These are phyloP conservation scores for Podospora appendiculata DNA, from an alignment of 495 filamentous ascomycete species.

Conservation along the genomic window DNA sequence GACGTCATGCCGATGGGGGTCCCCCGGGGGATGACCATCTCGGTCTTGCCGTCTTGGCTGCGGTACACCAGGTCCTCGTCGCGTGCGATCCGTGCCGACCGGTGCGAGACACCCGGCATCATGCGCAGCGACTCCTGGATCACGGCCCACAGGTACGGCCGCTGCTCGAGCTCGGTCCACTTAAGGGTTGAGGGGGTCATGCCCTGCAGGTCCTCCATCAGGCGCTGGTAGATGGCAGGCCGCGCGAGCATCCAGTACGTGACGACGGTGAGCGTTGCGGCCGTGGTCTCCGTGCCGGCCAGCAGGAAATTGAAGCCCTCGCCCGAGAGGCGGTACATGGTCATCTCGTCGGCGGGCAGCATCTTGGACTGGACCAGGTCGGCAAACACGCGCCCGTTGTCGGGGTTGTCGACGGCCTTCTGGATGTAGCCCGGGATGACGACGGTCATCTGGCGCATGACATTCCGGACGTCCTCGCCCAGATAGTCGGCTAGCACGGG, in stretches of 20 bases:
- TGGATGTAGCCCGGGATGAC: slow-evolving; percentile 14
- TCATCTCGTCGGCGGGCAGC: slow-evolving; percentile 20
- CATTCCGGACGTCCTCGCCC: slow-evolving; percentile 13
- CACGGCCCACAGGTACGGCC: slow-evolving; percentile 40
- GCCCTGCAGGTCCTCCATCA: slow-evolving; percentile 22
- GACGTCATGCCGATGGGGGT: slow-evolving; percentile 42
- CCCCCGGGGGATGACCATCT: slow-evolving; percentile 20
- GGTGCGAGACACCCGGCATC: slow-evolving; percentile 27
- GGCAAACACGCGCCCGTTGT: slow-evolving; percentile 12
- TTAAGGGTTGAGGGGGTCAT: slow-evolving; percentile 11
- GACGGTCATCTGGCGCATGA: slow-evolving; percentile 10
- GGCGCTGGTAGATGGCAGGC: slow-evolving; percentile 15
- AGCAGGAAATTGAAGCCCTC: slow-evolving; percentile 22
- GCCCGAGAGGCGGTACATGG: slow-evolving; percentile 15
- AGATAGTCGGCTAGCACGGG: slow-evolving; percentile 15
- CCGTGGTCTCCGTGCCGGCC: slow-evolving; percentile 25
- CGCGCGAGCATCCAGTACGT: slow-evolving; percentile 25
- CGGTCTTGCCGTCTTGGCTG: slow-evolving; percentile 21
- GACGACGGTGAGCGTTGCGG: slow-evolving; percentile 19
- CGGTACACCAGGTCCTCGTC: slow-evolving; percentile 25
- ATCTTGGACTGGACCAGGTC: slow-evolving; percentile 10
- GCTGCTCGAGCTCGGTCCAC: slow-evolving; percentile 26
- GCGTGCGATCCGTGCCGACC: slow-evolving; percentile 18
- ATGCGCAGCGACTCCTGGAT: slow-evolving; percentile 37
- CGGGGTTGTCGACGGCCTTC: slow-evolving; percentile 6